Conservation (phyloP, 352 stramenopile genomes). For the Thraustochytrium sp. region DNA sequence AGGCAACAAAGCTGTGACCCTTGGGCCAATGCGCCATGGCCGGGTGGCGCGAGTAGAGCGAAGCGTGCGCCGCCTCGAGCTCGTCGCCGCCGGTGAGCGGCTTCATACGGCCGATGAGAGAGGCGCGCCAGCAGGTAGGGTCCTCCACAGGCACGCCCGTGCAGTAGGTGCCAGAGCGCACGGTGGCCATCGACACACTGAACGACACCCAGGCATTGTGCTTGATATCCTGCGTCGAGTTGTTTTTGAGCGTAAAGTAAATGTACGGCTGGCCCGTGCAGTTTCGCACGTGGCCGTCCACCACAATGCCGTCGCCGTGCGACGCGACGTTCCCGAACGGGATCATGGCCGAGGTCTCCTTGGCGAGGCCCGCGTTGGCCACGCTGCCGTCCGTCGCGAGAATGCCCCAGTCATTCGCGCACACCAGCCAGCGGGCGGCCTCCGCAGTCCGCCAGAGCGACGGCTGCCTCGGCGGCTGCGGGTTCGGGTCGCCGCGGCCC, state of each 20-base stretch:
- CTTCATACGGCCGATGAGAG: neutral
- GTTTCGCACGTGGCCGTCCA: neutral
- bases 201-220: conserved; percentile 32
- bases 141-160: neutral
- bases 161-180: neutral
- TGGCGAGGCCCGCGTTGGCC: neutral
- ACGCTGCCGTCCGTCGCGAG: conserved; percentile 3
- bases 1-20: neutral
- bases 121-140: conserved; percentile 9
- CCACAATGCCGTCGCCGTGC: neutral
- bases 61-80: neutral
- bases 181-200: neutral
- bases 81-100: neutral
- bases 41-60: conserved; percentile 15
- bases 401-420: neutral
- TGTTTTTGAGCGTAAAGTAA: neutral
- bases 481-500: no score
- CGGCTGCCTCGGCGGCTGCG: neutral
- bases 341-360: neutral
- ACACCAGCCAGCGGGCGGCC: conserved; percentile 29
- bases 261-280: conserved; percentile 22
- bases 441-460: conserved; percentile 24
- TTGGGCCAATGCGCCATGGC: conserved; percentile 33
- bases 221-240: neutral
- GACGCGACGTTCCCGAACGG: conserved; percentile 24